Evolutionary conservation across 208 protist species (phyloP).

Genomic region (Lotmaria passim): DNA sequence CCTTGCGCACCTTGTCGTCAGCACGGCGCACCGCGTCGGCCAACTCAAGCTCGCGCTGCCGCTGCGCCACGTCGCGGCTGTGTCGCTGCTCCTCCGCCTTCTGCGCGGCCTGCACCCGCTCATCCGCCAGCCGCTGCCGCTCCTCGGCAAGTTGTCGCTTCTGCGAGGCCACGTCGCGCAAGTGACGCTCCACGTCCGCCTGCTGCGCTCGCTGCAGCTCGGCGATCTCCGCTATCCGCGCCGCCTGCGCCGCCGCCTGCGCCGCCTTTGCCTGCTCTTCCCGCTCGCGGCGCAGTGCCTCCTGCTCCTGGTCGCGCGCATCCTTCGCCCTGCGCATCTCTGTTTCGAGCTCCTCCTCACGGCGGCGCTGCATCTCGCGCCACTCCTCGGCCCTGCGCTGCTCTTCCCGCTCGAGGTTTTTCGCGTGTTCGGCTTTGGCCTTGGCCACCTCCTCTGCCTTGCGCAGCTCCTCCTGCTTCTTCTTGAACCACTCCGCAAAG

Average conservation of each 20-base stretch:
- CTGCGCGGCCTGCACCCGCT: conserved; percentile 50
- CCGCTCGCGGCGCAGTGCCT: conserved; percentile 53
- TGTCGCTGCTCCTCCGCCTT: conserved; percentile 51
- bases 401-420: conserved; percentile 76
- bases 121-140: conserved; percentile 59
- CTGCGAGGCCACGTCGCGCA: conserved; percentile 71
- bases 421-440: conserved; percentile 77
- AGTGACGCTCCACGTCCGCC: conserved; percentile 73
- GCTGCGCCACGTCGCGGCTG: conserved; percentile 48
- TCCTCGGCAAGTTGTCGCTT: conserved; percentile 73
- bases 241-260: conserved; percentile 47
- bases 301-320: conserved; percentile 51
- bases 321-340: conserved; percentile 56
- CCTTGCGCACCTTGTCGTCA: conserved; percentile 66
- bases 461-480: conserved; percentile 83
- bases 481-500: conserved; percentile 86
- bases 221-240: conserved; percentile 59
- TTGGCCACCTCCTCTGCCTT: conserved; percentile 70
- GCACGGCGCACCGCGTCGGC: conserved; percentile 64
- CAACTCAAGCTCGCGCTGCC: conserved; percentile 65
- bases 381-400: conserved; percentile 69
- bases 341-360: conserved; percentile 63
- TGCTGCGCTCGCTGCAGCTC: conserved; percentile 76
- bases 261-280: conserved; percentile 44
- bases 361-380: conserved; percentile 73